These are phyloP conservation scores for Diaporthe sp. DNA, from an alignment of 2,329 filamentous ascomycete species.

Conservation along the genomic window DNA sequence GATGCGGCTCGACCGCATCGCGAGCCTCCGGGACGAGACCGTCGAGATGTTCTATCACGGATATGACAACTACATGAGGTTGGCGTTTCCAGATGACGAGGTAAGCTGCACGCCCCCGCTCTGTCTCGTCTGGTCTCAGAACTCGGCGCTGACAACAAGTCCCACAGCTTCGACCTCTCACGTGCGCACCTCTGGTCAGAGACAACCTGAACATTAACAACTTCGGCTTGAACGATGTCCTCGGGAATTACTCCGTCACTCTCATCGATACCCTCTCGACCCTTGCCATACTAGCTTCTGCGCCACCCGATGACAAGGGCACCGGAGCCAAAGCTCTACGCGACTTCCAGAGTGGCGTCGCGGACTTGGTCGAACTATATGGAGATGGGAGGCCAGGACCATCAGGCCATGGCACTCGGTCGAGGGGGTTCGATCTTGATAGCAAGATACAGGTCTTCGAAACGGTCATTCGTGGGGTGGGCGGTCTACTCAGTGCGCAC, in stretches of 20 bases:
- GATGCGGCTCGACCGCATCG: constrained; percentile 69
- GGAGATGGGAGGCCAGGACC: constrained; percentile 83
- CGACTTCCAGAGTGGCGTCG: constrained; percentile 85
- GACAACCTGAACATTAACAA: constrained; percentile 84
- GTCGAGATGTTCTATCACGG: constrained; percentile 96
- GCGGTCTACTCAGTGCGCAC: constrained; percentile 92
- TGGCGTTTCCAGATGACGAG: constrained; percentile 97
- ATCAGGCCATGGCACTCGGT: constrained; percentile 77
- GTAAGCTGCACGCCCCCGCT: constrained; percentile 51
- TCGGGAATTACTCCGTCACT: constrained; percentile 97
- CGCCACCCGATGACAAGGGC: constrained; percentile 66
- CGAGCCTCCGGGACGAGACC: constrained; percentile 69
- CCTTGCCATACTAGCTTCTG: constrained; percentile 89
- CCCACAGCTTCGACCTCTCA: constrained; percentile 81
- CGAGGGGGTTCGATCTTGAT: constrained; percentile 90
- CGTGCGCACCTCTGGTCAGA: constrained; percentile 86
- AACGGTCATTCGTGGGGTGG: constrained; percentile 93
- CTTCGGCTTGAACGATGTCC: constrained; percentile 91
- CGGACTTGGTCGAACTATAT: constrained; percentile 82
- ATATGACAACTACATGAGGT: constrained; percentile 92
- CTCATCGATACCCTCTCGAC: constrained; percentile 96
- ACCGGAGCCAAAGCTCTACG: constrained; percentile 72
- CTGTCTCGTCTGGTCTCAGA: constrained; percentile 31
- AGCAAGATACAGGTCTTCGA: constrained; percentile 99
- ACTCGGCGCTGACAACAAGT: constrained; percentile 11